A percentile compares a stretch with the other conserved stretches of the same genome.
Conservation (phyloP, 23 red algal species). For the Gracilaria domingensis region DNA sequence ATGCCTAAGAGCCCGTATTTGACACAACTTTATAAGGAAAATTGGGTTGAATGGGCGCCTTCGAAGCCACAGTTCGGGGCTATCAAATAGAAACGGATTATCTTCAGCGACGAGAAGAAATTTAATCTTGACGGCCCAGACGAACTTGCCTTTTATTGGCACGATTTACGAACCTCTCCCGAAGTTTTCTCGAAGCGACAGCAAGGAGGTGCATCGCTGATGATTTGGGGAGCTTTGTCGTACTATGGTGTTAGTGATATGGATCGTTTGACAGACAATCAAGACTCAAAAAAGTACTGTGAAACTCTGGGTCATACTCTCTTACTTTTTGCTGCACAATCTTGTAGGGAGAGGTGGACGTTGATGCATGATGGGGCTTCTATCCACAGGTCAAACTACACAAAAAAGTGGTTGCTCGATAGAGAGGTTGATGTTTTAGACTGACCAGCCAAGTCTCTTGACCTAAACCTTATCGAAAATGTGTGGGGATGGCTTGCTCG, state of each 20-base stretch:
- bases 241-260: not conserved
- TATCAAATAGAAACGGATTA: not conserved
- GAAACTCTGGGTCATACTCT: not conserved
- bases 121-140: not conserved
- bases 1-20: not conserved
- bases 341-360: not conserved
- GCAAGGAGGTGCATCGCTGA: not conserved
- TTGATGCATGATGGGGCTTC: not conserved
- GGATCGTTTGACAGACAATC: too few relatives aligned
- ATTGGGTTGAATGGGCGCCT: not conserved
- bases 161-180: not conserved
- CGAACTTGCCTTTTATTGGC: not conserved
- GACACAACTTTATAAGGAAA: not conserved
- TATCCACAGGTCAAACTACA: not conserved
- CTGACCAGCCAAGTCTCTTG: not conserved
- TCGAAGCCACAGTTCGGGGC: not conserved
- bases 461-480: not conserved
- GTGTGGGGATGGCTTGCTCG: slow-evolving; percentile 5
- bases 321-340: not conserved
- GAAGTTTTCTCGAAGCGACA: not conserved
- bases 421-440: not conserved
- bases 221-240: not conserved
- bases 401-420: not conserved
- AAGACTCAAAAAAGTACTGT: not conserved
- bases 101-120: not conserved